Evolutionary conservation across 2,329 filamentous ascomycete species (phyloP).

Genomic region (Colletotrichum theobromicola): DNA sequence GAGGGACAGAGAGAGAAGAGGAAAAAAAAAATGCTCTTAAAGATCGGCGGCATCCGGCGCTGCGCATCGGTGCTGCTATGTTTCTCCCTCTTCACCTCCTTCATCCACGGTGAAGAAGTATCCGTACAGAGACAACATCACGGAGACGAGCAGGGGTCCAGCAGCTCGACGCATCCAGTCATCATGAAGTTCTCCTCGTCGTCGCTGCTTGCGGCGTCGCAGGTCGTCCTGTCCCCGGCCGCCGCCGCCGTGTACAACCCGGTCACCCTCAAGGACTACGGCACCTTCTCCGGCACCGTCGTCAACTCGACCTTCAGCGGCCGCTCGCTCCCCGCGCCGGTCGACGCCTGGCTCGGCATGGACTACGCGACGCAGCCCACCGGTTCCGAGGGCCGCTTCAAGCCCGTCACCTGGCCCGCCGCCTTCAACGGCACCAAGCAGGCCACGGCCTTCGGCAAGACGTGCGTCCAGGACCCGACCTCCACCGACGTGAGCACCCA

Average conservation of each 20-base stretch:
- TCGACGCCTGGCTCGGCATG: slow-evolving; percentile 54
- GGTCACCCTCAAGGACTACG: slow-evolving; percentile 40
- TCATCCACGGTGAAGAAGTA: neutral
- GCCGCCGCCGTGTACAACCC: slow-evolving; percentile 13
- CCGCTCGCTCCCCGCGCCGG: slow-evolving; percentile 31
- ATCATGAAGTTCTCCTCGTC: slow-evolving; percentile 8
- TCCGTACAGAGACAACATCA: neutral
- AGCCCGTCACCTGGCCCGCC: slow-evolving; percentile 41
- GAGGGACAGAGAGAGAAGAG: neutral
- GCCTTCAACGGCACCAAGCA: slow-evolving; percentile 43
- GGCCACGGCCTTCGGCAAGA: slow-evolving; percentile 43
- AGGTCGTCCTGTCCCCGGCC: neutral
- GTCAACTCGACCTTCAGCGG: slow-evolving; percentile 38
- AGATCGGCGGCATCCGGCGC: neutral
- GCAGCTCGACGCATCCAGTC: neutral
- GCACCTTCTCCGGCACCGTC: slow-evolving; percentile 41
- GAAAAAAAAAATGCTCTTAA: neutral
- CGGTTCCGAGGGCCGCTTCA: slow-evolving; percentile 43
- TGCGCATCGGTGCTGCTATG: neutral
- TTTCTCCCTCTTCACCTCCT: neutral
- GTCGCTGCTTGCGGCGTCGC: slow-evolving; percentile 10
- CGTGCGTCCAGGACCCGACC: slow-evolving; percentile 44
- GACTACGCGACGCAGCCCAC: slow-evolving; percentile 49
- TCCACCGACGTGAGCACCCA: slow-evolving; percentile 9
- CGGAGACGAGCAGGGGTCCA: neutral